phyloP scores from a whole-genome alignment of 352 stramenopile genomes.

The Phytophthora melonis region DNA sequence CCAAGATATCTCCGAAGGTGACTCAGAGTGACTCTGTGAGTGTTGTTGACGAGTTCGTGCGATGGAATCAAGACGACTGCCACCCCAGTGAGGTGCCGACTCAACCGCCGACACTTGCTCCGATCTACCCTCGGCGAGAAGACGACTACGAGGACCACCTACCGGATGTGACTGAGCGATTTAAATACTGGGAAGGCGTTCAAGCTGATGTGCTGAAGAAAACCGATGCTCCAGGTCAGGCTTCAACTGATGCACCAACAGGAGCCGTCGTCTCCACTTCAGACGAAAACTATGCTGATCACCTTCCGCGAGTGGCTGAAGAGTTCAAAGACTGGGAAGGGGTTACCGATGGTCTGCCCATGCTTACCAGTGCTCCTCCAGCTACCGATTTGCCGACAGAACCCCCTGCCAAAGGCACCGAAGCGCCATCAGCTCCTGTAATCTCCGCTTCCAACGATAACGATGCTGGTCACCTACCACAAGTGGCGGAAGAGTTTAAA shows the following conservation, averaged over 20 bases:
- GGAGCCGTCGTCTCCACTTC: neutral
- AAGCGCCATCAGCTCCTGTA: neutral
- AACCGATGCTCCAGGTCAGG: neutral
- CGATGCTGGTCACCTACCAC: neutral
- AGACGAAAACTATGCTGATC: neutral
- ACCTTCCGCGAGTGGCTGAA: neutral
- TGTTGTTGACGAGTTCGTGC: constrained; percentile 6
- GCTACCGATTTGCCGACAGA: neutral
- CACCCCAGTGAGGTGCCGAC: constrained; percentile 26
- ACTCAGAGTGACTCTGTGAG: neutral
- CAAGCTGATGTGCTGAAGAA: neutral
- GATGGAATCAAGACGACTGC: constrained; percentile 22
- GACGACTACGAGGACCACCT: neutral
- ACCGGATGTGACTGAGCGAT: neutral
- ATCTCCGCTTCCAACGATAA: neutral
- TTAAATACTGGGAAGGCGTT: neutral
- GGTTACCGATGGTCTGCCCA: neutral
- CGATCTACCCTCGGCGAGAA: constrained; percentile 4
- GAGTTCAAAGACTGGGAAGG: neutral
- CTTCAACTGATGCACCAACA: neutral
- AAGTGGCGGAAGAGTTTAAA: neutral
- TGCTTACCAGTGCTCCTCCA: neutral
- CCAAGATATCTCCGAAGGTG: neutral
- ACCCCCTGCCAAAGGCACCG: too few relatives aligned
- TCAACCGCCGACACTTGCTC: constrained; percentile 11